Percentiles rank a stretch among this genome's conserved stretches.
phyloP scores from a whole-genome alignment of 1,284 basidiomycete genomes.

The Ganoderma lingzhi region DNA sequence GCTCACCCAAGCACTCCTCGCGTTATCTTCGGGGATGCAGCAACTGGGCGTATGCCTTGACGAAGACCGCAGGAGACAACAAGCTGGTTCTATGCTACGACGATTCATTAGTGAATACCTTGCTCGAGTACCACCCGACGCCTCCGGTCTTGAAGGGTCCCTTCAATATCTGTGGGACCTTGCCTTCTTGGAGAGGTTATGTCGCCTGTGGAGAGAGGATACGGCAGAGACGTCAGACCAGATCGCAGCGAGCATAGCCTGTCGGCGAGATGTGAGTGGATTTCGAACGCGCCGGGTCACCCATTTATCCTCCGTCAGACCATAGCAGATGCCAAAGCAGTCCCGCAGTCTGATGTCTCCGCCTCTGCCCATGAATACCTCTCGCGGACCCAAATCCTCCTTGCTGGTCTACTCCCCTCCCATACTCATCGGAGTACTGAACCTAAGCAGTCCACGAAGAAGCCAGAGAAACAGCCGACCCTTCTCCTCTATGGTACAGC shows the following conservation, averaged over 20 bases:
- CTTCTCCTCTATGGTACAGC: constrained; percentile 42
- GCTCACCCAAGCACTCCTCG: constrained; percentile 61
- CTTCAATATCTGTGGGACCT: constrained; percentile 50
- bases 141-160: neutral
- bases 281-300: neutral
- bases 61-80: constrained; percentile 41
- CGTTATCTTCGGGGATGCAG: constrained; percentile 61
- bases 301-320: constrained; percentile 16
- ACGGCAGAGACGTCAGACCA: constrained; percentile 6
- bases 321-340: constrained; percentile 4
- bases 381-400: constrained; percentile 43
- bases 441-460: constrained; percentile 21
- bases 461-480: constrained; percentile 32
- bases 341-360: constrained; percentile 22
- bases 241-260: constrained; percentile 19
- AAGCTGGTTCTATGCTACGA: constrained; percentile 50
- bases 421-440: constrained; percentile 27
- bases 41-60: constrained; percentile 56
- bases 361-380: constrained; percentile 35
- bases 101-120: constrained; percentile 49
- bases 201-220: constrained; percentile 21
- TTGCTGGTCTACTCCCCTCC: constrained; percentile 45
- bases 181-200: constrained; percentile 50
- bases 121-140: constrained; percentile 36
- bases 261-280: constrained; percentile 19